phyloP scores from a whole-genome alignment of 1,139 yeast genomes.

The Lodderomyces elongisporus region DNA sequence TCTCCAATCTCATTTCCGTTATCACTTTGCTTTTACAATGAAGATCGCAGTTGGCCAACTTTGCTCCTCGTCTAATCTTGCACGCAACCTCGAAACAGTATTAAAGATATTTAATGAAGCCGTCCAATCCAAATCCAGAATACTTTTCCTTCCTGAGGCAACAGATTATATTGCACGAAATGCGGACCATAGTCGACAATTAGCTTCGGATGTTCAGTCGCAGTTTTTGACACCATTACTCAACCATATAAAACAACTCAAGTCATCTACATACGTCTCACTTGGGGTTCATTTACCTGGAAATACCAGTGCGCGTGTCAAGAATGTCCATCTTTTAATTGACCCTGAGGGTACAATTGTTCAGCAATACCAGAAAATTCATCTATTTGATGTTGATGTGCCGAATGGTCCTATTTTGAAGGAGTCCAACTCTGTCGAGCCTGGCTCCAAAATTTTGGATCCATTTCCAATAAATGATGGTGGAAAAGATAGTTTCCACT shows the following conservation, averaged over 20 bases:
- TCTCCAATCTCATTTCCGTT: not conserved
- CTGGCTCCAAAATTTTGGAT: slow-evolving; percentile 51
- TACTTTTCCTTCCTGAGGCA: slow-evolving; percentile 88
- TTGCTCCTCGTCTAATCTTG: slow-evolving; percentile 64
- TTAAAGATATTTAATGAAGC: slow-evolving; percentile 60
- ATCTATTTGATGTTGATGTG: slow-evolving; percentile 84
- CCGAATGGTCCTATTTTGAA: slow-evolving; percentile 67
- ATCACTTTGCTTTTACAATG: no score
- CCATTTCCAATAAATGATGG: slow-evolving; percentile 41
- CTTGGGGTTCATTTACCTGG: slow-evolving; percentile 83
- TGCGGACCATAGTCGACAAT: slow-evolving; percentile 56
- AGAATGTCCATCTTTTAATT: slow-evolving; percentile 54
- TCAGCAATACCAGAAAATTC: slow-evolving; percentile 76
- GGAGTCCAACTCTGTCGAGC: slow-evolving; percentile 77
- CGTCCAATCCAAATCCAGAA: slow-evolving; percentile 49
- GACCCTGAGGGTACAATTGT: slow-evolving; percentile 57
- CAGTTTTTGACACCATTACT: slow-evolving; percentile 51
- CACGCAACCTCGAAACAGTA: slow-evolving; percentile 55
- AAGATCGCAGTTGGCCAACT: slow-evolving; percentile 81
- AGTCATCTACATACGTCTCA: slow-evolving; percentile 27
- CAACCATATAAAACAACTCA: slow-evolving; percentile 32
- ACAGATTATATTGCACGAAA: slow-evolving; percentile 77
- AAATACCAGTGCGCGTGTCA: not conserved
- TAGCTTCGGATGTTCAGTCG: slow-evolving; percentile 51
- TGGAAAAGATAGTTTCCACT: slow-evolving; percentile 47